Base-by-base conservation (phyloP, 495 filamentous ascomycete genomes). In the Pyrenula aspistea region DNA sequence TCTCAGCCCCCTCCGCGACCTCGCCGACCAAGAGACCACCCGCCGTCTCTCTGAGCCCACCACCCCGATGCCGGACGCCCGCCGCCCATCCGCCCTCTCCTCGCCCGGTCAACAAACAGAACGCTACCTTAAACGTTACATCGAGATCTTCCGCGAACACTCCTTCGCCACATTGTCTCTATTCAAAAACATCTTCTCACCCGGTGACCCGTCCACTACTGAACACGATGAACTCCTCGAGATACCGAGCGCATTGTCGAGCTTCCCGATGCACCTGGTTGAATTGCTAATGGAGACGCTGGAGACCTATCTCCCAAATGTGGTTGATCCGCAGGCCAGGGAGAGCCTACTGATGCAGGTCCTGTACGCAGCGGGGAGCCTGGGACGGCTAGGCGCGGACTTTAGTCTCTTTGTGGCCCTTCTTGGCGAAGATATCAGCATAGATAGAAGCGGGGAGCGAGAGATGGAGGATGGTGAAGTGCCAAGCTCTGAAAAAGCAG, bases 141-240 rank as follows among this genome's bases (percentile, higher is more conserved):
- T 99, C 62, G 94, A 99, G 68, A 95, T 97, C 24, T 97, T 96
- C 71, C 86, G 94, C 54, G 94, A 99, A 70, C 94, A 99, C 69
- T 93, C 88, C 63, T 99, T 99, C 64, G 87, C 86, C 11, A 94
- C 96, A 57, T 80, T 97, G 21, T 91, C 87, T 20, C 87, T 96
- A 79, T 96, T 93, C 67, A 86, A 83, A 59, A 88, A 82, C 62
- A 93, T 97, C 51, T 97, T 96, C 65, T 82, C 86, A 2, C 73
- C 79, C 8, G 70, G 75, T 49, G 57, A 61, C 24, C 73, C 75
- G 10, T 25, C 65, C 21, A 59, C 53, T 49, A 60, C 22, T 53
- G 60, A 60, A 48, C 60, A 63, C 53, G 86, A 89, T 66, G 77
- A 82, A 1, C 68, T 93, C 22, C 81, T 81, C 56, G 78, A 81